phyloP scores from a whole-genome alignment of 2,329 filamentous ascomycete species.

The Rutstroemia sydowiana region DNA sequence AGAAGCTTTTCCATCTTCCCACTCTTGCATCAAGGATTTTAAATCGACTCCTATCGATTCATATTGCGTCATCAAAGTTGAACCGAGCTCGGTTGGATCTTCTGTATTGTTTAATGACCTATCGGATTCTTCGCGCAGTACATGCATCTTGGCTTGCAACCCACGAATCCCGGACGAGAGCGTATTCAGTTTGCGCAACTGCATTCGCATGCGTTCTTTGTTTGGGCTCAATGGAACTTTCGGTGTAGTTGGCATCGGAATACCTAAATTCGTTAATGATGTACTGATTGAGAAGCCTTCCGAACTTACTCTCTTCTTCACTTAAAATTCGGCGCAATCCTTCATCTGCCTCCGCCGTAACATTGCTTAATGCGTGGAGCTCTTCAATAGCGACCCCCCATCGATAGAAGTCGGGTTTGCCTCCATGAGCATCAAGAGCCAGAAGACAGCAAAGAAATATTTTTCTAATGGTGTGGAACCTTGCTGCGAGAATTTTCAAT shows the following conservation, averaged over 20 bases:
- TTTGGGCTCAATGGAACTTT: constrained; percentile 58
- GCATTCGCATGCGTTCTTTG: constrained; percentile 78
- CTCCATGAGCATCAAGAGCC: constrained; percentile 75
- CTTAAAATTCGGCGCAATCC: constrained; percentile 62
- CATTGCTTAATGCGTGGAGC: constrained; percentile 56
- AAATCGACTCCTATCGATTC: constrained; percentile 90
- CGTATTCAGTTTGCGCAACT: constrained; percentile 80
- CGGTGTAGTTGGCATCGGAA: constrained; percentile 47
- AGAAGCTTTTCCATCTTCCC: constrained; percentile 81
- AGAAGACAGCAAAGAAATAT: constrained; percentile 84
- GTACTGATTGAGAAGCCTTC: not conserved
- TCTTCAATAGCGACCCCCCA: constrained; percentile 75
- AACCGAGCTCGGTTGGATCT: constrained; percentile 68
- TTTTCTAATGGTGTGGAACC: constrained; percentile 73
- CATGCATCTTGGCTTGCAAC: constrained; percentile 88
- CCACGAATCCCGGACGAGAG: constrained; percentile 86
- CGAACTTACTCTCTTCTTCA: constrained; percentile 68
- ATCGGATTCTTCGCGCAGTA: constrained; percentile 85
- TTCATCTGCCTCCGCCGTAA: constrained; percentile 55
- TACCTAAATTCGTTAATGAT: constrained; percentile 36
- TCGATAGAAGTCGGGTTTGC: constrained; percentile 65
- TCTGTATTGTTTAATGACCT: constrained; percentile 66
- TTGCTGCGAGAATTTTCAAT: constrained; percentile 73
- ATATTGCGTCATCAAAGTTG: constrained; percentile 79
- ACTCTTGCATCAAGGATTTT: constrained; percentile 70